Evolutionary conservation across 805 yeast genomes (phyloP), one percentile per base, ranked within the genome.

Genomic region (Candida succiphila): DNA sequence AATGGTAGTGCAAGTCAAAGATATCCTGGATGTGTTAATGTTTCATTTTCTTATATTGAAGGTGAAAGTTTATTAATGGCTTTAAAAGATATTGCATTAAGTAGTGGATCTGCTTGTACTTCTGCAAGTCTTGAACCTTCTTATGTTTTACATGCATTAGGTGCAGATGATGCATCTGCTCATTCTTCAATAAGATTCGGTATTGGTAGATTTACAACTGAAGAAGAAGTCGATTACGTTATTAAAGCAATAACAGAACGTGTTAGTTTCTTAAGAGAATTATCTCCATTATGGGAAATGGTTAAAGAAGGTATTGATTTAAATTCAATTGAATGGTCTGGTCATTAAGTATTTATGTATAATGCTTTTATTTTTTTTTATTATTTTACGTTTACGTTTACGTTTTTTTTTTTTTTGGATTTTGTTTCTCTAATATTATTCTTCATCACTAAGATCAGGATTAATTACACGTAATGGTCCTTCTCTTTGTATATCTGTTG

Each of bases 21-120:
- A 55, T 89, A 85, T 55, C 72, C 94, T 1, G 98, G 98, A 27
- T 92, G 98, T 68, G 95, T 92, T 37, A 92, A 92, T 56, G 75
- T 92, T 41, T 88, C 97, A 8, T 92, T 92, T 63, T 96, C 97
- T 4, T 92, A 89, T 55, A 83, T 92, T 46, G 98, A 92, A 66
- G 98, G 98, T 49, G 98, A 92, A 63, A 89, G 97, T 0, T 67
- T 92, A 48, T 67, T 92, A 50, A 92, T 92, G 98, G 98, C 97
- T 2, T 72, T 92, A 54, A 88, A 89, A 57, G 98, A 92, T 56
- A 86, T 92, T 52, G 98, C 98, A 0, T 68, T 92, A 44, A 79
- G 94, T 40, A 85, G 96, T 1, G 98, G 98, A 20, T 87, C 96
- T 12, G 98, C 98, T 4, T 92, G 98, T 69, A 92, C 98, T 4